Evolutionary conservation across 768 basidiomycete species (phyloP), one percentile per base, ranked within the genome.

Genomic region (Daedaleopsis sinensis): DNA sequence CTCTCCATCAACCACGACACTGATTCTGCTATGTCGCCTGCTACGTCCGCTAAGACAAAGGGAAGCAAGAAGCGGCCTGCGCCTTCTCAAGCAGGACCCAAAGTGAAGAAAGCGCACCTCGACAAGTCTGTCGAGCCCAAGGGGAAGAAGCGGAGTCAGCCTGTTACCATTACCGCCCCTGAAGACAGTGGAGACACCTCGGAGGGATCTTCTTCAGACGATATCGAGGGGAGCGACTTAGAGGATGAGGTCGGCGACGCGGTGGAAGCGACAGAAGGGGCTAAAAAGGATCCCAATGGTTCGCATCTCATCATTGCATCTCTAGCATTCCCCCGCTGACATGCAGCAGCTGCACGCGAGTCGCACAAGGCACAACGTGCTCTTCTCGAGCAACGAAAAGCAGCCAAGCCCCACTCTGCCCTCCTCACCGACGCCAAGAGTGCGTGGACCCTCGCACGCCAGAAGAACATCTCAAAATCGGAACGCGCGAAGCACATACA

Each of bases 401-500:
- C 90, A 0, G 81, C 89, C 2, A 94, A 91, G 73, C 92, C 91
- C 0, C 85, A 94, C 71, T 89, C 90, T 0, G 76, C 79, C 8
- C 72, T 94, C 1, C 82, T 94, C 36, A 72, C 73, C 11, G 82
- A 88, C 56, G 91, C 92, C 38, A 94, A 95, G 73, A 80, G 80
- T 13, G 78, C 90, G 11, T 95, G 93, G 93, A 82, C 86, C 1
- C 80, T 86, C 16, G 89, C 89, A 1, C 84, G 87, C 57, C 84
- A 90, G 73, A 90, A 89, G 74, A 84, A 85, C 51, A 81, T 94
- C 42, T 75, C 86, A 0, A 76, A 87, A 21, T 73, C 84, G 24
- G 90, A 96, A 68, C 85, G 94, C 23, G 85, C 88, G 65, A 85
- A 87, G 66, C 86, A 93, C 52, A 78, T 96, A 59, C 78, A 81